Conservation (phyloP, 345 rosid genomes). For the Salix udensis region DNA sequence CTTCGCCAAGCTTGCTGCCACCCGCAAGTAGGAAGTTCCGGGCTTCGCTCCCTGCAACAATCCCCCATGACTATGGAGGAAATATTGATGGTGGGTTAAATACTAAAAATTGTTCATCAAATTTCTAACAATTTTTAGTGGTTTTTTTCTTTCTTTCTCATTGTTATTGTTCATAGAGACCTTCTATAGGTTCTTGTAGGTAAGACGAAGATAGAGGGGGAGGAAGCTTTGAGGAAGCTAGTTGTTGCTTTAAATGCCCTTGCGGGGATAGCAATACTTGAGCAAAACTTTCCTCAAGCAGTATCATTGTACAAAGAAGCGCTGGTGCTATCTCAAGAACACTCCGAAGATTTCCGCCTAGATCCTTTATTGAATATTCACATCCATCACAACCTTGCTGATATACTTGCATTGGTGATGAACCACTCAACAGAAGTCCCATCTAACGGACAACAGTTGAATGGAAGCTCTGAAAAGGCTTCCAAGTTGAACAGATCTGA, state of each 20-base stretch:
- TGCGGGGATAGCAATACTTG: conserved; percentile 83
- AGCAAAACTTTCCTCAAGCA: conserved; percentile 61
- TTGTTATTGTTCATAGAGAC: conserved; percentile 19
- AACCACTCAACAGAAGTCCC: conserved; percentile 28
- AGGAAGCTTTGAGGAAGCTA: conserved; percentile 80
- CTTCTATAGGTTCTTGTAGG: conserved; percentile 70
- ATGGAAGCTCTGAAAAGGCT: conserved; percentile 34
- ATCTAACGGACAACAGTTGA: conserved; percentile 23
- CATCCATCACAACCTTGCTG: conserved; percentile 80
- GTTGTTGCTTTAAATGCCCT: conserved; percentile 91
- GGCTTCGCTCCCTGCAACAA: conserved; percentile 85
- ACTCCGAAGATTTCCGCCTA: conserved; percentile 77
- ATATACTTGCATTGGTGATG: conserved; percentile 52
- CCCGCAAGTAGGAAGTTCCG: conserved; percentile 98
- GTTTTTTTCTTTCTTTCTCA: neutral
- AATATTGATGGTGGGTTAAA: conserved; percentile 58
- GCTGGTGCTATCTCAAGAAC: conserved; percentile 54
- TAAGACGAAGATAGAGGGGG: conserved; percentile 92
- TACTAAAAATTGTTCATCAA: neutral
- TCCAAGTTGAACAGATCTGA: conserved; percentile 34
- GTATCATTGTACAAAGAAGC: conserved; percentile 75
- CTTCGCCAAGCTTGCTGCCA: conserved; percentile 99
- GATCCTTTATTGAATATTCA: conserved; percentile 90
- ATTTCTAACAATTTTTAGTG: conserved; percentile 6
- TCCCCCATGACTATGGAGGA: conserved; percentile 97